phyloP scores from a whole-genome alignment of 2,329 filamentous ascomycete genomes.

The Stachybotrys elegans region DNA sequence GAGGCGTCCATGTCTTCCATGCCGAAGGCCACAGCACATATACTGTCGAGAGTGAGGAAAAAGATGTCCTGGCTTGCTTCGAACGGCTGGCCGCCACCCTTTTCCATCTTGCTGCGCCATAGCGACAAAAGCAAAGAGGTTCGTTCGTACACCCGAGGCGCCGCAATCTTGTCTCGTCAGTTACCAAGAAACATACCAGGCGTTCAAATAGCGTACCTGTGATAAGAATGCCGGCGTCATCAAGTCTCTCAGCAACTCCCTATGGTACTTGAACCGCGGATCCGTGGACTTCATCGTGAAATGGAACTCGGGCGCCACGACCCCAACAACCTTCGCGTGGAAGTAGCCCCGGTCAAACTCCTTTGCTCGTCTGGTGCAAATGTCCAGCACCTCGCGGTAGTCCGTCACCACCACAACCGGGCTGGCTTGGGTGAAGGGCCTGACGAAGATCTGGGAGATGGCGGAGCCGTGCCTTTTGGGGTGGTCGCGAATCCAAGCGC shows the following conservation, averaged over 20 bases:
- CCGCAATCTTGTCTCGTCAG: slow-evolving; percentile 21
- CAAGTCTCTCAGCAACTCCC: slow-evolving; percentile 27
- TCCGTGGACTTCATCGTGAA: slow-evolving; percentile 26
- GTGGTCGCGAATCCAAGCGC: slow-evolving; percentile 20
- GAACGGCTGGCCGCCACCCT: slow-evolving; percentile 24
- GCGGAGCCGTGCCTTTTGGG: slow-evolving; percentile 18
- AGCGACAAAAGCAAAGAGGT: slow-evolving; percentile 24
- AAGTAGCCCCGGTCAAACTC: slow-evolving; percentile 26
- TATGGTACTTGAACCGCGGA: slow-evolving; percentile 25
- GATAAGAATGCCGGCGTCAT: slow-evolving; percentile 31
- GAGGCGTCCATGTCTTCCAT: slow-evolving; percentile 15
- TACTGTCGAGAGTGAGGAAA: slow-evolving; percentile 27
- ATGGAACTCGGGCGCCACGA: slow-evolving; percentile 22
- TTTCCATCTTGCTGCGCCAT: slow-evolving; percentile 24
- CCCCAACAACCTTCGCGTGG: slow-evolving; percentile 17
- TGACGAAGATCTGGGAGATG: slow-evolving; percentile 27
- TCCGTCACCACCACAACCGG: slow-evolving; percentile 27
- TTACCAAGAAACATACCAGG: slow-evolving; percentile 2
- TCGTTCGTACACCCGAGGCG: slow-evolving; percentile 27
- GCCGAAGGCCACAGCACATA: slow-evolving; percentile 28
- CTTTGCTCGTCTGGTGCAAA: slow-evolving; percentile 21
- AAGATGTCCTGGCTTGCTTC: slow-evolving; percentile 24
- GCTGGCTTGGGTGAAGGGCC: slow-evolving; percentile 17
- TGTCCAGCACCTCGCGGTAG: slow-evolving; percentile 26
- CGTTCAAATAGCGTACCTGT: slow-evolving; percentile 10